Base-by-base conservation (phyloP, 2,329 filamentous ascomycete species). In the Teratosphaeria nubilosa region DNA sequence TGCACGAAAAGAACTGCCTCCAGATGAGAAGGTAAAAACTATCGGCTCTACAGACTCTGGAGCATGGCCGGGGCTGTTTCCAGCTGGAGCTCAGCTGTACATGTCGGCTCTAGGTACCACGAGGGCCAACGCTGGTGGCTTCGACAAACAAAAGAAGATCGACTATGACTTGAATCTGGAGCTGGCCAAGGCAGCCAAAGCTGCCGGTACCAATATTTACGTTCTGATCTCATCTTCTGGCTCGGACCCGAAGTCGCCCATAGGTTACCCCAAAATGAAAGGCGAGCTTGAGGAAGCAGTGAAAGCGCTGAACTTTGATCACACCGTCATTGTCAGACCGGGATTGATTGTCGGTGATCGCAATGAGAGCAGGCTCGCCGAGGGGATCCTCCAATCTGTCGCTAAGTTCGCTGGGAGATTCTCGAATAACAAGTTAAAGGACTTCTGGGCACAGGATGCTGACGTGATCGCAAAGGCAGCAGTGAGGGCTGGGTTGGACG, bases 161-260 rank as follows among this genome's bases (percentile, higher is more conserved):
- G 92, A 96, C 75, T 83, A 91, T 70, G 90, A 94, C 69, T 78
- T 96, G 51, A 95, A 95, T 73, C 73, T 95, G 54, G 85, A 86
- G 63, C 79, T 95, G 25, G 91, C 89, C 3, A 80, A 82, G 60
- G 85, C 87, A 0, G 90, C 91, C 51, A 89, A 86, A 69, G 81
- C 80, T 3, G 83, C 85, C 0, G 90, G 90, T 37, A 81, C 83
- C 11, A 83, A 83, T 64, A 86, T 86, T 1, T 95, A 87, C 68
- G 85, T 96, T 24, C 85, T 95, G 63, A 80, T 95, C 58, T 91
- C 87, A 0, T 79, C 80, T 24, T 75, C 67, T 0, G 76, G 73
- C 55, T 78, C 76, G n/a, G 82, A 70, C 75, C 78, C 68, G 74
- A 80, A 74, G 62, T 83, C 76, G 63, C 77, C 66, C 1, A 70